phyloP scores from a whole-genome alignment of 1,139 yeast genomes.

The Citeromyces hawaiiensis region DNA sequence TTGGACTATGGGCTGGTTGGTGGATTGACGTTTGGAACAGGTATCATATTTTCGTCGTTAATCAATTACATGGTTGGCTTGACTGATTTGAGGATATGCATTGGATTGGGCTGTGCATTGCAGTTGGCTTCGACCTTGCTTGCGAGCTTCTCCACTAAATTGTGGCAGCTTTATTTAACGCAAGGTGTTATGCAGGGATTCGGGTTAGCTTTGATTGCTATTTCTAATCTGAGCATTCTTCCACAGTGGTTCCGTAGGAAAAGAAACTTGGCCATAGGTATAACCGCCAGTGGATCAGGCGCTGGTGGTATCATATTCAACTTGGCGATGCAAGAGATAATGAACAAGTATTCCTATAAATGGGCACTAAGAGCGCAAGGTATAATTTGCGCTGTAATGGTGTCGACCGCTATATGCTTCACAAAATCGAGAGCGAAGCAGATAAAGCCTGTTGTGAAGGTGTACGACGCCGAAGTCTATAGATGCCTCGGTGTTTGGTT shows the following conservation, averaged over 20 bases:
- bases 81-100: slow-evolving; percentile 25
- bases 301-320: slow-evolving; percentile 51
- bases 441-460: slow-evolving; percentile 22
- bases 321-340: slow-evolving; percentile 30
- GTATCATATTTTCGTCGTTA: slow-evolving; percentile 31
- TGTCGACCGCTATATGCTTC: slow-evolving; percentile 17
- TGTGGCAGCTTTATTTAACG: slow-evolving; percentile 36
- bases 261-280: slow-evolving; percentile 47
- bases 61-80: slow-evolving; percentile 27
- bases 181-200: slow-evolving; percentile 51
- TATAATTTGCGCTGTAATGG: slow-evolving; percentile 28
- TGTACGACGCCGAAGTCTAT: slow-evolving; percentile 20
- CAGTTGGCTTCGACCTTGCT: slow-evolving; percentile 38
- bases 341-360: slow-evolving; percentile 33
- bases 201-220: slow-evolving; percentile 32
- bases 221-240: slow-evolving; percentile 38
- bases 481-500: slow-evolving; percentile 21
- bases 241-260: slow-evolving; percentile 53
- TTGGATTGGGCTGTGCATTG: slow-evolving; percentile 25
- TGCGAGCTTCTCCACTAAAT: slow-evolving; percentile 35
- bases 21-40: slow-evolving; percentile 34
- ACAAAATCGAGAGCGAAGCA: slow-evolving; percentile 13
- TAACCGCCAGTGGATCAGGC: slow-evolving; percentile 51
- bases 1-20: slow-evolving; percentile 48
- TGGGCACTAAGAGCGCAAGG: slow-evolving; percentile 50